Base-by-base conservation (phyloP, 306 rosid species). In the Spatholobus suberectus region DNA sequence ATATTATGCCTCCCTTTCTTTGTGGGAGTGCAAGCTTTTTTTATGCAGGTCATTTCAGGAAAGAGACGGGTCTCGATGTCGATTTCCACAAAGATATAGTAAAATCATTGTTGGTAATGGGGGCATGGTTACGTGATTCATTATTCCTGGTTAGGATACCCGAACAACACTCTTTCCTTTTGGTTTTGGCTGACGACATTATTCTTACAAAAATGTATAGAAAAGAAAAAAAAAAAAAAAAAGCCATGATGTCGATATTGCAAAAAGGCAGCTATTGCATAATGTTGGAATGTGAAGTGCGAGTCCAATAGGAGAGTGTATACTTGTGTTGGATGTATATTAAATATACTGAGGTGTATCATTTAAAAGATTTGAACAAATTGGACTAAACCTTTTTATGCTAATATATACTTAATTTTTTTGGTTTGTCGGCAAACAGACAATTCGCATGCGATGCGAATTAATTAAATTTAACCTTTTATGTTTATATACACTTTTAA, bases 71-170 rank as follows among this genome's bases (percentile, higher is more conserved):
- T 72, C 58, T 29, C 3, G 37, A n/a, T 37, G 63, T 35, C 20
- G 13, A 81, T 46, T 57, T 86, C 78, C 37, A 82, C 32, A 72
- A 70, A 76, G 79, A 70, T 76, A 49, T 79, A 17, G 35, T 77
- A 24, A 34, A 55, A 37, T 82, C 54, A 18, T 76, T 78, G 81
- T 81, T 41, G 81, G 47, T 77, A 47, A 79, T 54, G 79, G 76
- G 26, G 61, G 51, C 66, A 67, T 57, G 82, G 74, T 82, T 74
- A 70, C 62, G 84, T 78, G 81, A 82, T 78, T 78, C 67, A 73
- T 66, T 71, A 65, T 65, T 77, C 37, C 38, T 47, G 65, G 46
- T 73, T 82, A 43, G 35, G 78, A 82, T 86, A 40, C 43, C 35
- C 57, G 43, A 73, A 69, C 26, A 13, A 49, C 34, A 40, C 54